phyloP scores from a whole-genome alignment of 108 stramenopile species.

The Schizochytrium sp. region DNA sequence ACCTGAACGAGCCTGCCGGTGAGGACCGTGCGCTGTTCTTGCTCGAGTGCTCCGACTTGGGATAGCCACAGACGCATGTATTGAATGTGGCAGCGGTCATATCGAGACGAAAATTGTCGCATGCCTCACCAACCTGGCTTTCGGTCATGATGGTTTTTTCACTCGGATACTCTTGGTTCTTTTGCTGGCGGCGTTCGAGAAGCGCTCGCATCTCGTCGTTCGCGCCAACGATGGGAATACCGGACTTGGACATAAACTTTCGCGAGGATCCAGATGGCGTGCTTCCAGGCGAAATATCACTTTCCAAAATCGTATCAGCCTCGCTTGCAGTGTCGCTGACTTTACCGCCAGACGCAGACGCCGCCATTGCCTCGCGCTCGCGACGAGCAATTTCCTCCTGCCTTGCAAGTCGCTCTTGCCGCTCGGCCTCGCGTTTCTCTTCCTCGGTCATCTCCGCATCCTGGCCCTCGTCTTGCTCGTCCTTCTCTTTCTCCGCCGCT shows the following conservation, averaged over 20 bases:
- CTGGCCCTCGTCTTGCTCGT: background rate
- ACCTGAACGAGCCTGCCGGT: too few relatives aligned
- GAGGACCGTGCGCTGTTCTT: background rate
- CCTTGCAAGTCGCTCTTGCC: background rate
- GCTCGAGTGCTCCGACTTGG: background rate
- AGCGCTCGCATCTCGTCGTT: conserved; percentile 17
- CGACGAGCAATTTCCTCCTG: background rate
- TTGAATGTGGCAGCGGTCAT: background rate
- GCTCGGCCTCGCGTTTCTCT: background rate
- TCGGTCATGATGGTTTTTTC: background rate
- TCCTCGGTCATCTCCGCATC: background rate
- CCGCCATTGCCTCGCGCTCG: background rate
- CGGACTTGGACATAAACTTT: background rate
- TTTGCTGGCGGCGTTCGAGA: background rate
- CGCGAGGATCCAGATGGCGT: background rate
- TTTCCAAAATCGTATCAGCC: background rate
- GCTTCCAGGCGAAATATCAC: background rate
- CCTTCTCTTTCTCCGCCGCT: background rate
- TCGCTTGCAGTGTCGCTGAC: background rate
- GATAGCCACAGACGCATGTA: background rate
- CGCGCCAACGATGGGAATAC: background rate
- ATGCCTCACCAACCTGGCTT: background rate
- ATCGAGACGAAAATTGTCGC: background rate
- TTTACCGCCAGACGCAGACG: background rate
- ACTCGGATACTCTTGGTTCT: background rate